Percentiles rank a stretch among this genome's conserved stretches.
phyloP scores from a whole-genome alignment of 1,139 yeast species.

The Scheffersomyces segobiensis region DNA sequence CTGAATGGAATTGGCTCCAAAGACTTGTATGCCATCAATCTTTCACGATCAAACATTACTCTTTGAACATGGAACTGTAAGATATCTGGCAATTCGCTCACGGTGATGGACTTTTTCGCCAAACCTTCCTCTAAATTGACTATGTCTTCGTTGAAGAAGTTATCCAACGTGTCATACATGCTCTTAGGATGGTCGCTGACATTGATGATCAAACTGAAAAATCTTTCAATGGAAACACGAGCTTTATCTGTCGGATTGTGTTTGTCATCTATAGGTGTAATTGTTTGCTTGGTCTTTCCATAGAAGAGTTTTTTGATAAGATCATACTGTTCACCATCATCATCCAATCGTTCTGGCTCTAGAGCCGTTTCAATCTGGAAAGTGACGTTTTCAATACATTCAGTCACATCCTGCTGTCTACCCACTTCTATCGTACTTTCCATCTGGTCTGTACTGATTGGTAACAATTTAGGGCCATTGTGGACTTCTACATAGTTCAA shows the following conservation, averaged over 20 bases:
- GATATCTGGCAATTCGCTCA: slow-evolving; percentile 72
- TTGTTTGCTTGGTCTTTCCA: slow-evolving; percentile 57
- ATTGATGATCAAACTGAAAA: slow-evolving; percentile 77
- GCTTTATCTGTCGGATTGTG: slow-evolving; percentile 48
- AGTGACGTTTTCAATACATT: slow-evolving; percentile 93
- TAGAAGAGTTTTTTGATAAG: slow-evolving; percentile 75
- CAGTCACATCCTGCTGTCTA: slow-evolving; percentile 96
- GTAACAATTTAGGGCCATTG: slow-evolving; percentile 23
- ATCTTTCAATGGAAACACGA: slow-evolving; percentile 73
- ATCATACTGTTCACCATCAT: slow-evolving; percentile 82
- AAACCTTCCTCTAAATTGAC: slow-evolving; percentile 70
- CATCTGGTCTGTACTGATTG: slow-evolving; percentile 62
- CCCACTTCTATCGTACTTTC: slow-evolving; percentile 78
- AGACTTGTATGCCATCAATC: slow-evolving; percentile 76
- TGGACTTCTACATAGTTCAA: slow-evolving; percentile 5
- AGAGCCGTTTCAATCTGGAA: slow-evolving; percentile 91
- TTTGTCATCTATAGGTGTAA: slow-evolving; percentile 30
- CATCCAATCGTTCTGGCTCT: slow-evolving; percentile 62
- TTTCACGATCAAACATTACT: slow-evolving; percentile 80
- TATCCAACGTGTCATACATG: slow-evolving; percentile 87
- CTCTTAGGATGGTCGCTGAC: slow-evolving; percentile 86
- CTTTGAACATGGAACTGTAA: slow-evolving; percentile 92
- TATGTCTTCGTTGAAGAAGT: slow-evolving; percentile 75
- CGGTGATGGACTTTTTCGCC: slow-evolving; percentile 71
- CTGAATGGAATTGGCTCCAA: slow-evolving; percentile 79